Evolutionary conservation across 305 asterid species (phyloP).

Genomic region (Fraxinus paxiana): DNA sequence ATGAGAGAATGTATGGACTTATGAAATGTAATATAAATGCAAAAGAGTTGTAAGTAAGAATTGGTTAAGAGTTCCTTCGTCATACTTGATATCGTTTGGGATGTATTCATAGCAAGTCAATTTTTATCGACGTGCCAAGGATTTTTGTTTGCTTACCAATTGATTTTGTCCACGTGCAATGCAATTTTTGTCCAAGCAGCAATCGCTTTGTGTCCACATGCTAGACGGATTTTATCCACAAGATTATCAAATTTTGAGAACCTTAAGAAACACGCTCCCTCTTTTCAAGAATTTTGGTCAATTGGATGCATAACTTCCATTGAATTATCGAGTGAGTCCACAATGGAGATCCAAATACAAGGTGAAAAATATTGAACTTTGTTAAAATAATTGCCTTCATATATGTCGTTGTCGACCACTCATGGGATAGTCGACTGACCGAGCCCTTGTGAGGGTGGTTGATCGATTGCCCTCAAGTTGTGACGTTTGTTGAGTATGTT

Average conservation of each 20-base stretch:
- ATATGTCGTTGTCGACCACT: background rate
- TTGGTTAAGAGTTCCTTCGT: background rate
- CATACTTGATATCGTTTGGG: background rate
- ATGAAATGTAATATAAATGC: background rate
- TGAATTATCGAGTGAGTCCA: background rate
- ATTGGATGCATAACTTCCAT: background rate
- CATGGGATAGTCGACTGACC: background rate
- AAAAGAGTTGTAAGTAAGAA: background rate
- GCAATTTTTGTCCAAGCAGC: background rate
- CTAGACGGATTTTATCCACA: background rate
- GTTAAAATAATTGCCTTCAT: background rate
- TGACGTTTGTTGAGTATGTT: background rate
- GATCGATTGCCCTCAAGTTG: background rate
- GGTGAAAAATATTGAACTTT: background rate
- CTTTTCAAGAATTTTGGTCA: background rate
- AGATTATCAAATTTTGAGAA: background rate
- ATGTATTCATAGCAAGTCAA: background rate
- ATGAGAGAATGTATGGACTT: background rate
- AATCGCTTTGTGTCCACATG: background rate
- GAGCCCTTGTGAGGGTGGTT: background rate
- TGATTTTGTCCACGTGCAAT: background rate
- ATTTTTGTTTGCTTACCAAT: background rate
- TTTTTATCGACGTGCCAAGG: background rate
- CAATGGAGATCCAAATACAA: background rate
- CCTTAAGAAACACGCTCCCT: background rate